Percentiles rank a stretch among this genome's conserved stretches.
Evolutionary conservation across 257 asterid species (phyloP).

Genomic region (Plectranthus barbatus): DNA sequence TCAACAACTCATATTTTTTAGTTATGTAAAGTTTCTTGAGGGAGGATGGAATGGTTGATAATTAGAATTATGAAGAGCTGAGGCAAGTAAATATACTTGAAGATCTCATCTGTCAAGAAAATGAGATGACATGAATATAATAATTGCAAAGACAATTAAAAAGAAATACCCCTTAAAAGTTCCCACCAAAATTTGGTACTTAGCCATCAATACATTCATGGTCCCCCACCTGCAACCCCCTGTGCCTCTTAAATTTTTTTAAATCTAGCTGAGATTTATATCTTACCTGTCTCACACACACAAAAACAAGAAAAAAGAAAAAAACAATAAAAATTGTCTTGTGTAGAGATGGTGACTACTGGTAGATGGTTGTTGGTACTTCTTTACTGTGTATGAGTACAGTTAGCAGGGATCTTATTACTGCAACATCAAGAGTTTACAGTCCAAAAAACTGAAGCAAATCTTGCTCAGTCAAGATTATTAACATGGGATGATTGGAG

Average conservation of each 20-base stretch:
- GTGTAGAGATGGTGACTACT: slow-evolving; percentile 48
- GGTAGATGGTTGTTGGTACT: slow-evolving; percentile 58
- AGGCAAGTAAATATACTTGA: not conserved
- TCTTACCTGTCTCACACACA: slow-evolving; percentile 10
- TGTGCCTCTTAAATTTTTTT: slow-evolving; percentile 28
- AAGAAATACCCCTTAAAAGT: not conserved
- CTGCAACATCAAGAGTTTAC: not conserved
- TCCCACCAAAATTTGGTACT: slow-evolving; percentile 25
- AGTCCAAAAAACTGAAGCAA: no score
- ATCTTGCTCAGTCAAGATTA: no score
- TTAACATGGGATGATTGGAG: no score
- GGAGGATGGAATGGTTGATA: no score
- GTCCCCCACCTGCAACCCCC: slow-evolving; percentile 42
- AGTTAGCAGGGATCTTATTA: slow-evolving; percentile 7
- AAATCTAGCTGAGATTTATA: slow-evolving; percentile 34
- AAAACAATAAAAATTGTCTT: slow-evolving; percentile 18
- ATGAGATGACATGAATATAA: not conserved
- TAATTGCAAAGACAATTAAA: slow-evolving; percentile 10
- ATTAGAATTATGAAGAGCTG: not conserved
- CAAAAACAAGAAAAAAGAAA: not conserved
- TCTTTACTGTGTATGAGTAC: slow-evolving; percentile 44
- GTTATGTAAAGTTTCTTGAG: no score
- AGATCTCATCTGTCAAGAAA: not conserved
- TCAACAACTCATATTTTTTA: no score
- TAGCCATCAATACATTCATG: slow-evolving; percentile 34